Evolutionary conservation across 192 early-diverging fungal species (phyloP).

Genomic region (Dimargaris xerosporica): DNA sequence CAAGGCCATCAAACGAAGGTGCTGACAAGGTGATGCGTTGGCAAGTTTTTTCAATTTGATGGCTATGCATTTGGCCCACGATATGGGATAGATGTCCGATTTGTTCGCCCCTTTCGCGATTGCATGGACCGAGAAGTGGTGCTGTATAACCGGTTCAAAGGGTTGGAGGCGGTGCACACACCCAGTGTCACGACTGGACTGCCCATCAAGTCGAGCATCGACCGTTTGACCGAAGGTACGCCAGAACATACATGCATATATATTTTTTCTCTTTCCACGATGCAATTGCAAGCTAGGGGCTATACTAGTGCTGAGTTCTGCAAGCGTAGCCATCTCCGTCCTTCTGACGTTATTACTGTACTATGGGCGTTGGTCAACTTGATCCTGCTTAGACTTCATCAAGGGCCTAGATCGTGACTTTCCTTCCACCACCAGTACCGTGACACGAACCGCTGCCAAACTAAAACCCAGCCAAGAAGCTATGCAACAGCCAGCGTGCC

Average conservation of each 20-base stretch:
- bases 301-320: neutral
- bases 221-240: slow-evolving; percentile 43
- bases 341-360: neutral
- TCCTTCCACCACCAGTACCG: slow-evolving; percentile 58
- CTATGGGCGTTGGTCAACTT: neutral
- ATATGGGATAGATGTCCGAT: slow-evolving; percentile 11
- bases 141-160: slow-evolving; percentile 1
- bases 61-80: slow-evolving; percentile 3
- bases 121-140: slow-evolving; percentile 2
- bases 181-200: slow-evolving; percentile 1
- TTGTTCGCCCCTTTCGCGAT: slow-evolving; percentile 6
- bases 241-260: neutral
- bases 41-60: neutral
- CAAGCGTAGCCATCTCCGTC: neutral
- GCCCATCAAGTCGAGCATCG: slow-evolving; percentile 28
- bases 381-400: slow-evolving; percentile 42
- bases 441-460: slow-evolving; percentile 53
- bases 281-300: slow-evolving; percentile 6
- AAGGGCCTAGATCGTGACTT: slow-evolving; percentile 50
- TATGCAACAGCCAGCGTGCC: slow-evolving; percentile 27
- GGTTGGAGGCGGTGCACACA: neutral
- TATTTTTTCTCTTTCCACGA: neutral
- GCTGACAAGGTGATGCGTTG: neutral
- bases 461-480: slow-evolving; percentile 29
- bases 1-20: neutral